Percentiles rank a stretch among this genome's conserved stretches.
phyloP scores from a whole-genome alignment of 2,329 filamentous ascomycete species.

The Paecilomyces sp. region DNA sequence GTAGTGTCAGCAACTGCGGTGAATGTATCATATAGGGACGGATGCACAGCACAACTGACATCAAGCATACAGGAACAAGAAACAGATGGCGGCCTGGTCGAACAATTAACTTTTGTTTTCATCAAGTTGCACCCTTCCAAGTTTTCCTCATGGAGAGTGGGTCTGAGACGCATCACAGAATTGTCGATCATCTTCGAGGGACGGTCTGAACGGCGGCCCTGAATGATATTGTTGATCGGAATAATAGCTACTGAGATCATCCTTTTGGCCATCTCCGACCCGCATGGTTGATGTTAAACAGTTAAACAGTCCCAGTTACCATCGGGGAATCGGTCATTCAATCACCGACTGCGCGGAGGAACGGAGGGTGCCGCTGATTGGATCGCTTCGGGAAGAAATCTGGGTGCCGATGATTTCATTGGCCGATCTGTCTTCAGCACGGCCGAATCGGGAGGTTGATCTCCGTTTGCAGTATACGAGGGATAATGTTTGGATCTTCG shows the following conservation, averaged over 20 bases:
- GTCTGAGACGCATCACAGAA: not conserved
- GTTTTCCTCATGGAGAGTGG: not conserved
- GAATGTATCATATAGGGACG: not conserved
- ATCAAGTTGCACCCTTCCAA: not conserved
- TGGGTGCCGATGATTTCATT: not conserved
- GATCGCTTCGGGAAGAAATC: not conserved
- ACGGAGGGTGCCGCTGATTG: not conserved
- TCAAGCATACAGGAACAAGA: not conserved
- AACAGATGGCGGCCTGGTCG: not conserved
- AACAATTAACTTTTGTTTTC: not conserved
- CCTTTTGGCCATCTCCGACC: not conserved
- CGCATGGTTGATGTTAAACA: not conserved
- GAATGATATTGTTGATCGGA: not conserved
- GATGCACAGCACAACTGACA: not conserved
- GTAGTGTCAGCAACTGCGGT: not conserved
- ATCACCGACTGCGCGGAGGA: not conserved
- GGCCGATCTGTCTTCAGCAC: not conserved
- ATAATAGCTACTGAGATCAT: not conserved
- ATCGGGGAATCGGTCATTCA: not conserved
- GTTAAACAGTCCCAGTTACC: not conserved
- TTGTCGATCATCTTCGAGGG: not conserved
- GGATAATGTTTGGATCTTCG: no score
- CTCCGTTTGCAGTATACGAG: not conserved
- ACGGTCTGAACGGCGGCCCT: not conserved
- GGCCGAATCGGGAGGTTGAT: not conserved